Conservation (phyloP, 1,284 basidiomycete genomes). For the Apiotrichum porosum region DNA sequence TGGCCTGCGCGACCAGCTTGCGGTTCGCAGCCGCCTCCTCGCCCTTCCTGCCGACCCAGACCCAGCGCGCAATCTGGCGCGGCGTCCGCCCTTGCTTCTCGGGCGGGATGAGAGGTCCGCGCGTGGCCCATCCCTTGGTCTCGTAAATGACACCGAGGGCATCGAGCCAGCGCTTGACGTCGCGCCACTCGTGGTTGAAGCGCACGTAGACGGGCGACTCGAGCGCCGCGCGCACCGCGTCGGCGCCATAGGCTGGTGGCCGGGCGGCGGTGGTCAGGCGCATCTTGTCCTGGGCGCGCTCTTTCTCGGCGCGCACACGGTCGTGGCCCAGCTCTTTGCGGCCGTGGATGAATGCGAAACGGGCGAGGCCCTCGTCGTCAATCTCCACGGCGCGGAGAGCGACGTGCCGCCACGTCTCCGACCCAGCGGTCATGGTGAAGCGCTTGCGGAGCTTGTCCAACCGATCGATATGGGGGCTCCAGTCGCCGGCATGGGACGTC, state of each 20-base stretch:
- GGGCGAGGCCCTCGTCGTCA: conserved; percentile 4
- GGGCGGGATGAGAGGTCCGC: too few species aligned
- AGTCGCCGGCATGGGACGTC: too few species aligned
- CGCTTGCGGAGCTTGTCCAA: not conserved
- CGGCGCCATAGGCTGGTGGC: not conserved
- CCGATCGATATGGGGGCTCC: not conserved
- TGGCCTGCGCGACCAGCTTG: too few species aligned
- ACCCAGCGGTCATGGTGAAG: conserved; percentile 15
- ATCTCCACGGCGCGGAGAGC: conserved; percentile 8
- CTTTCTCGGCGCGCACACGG: not conserved
- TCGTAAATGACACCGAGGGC: too few species aligned
- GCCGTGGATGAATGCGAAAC: not conserved
- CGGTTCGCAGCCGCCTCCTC: too few species aligned
- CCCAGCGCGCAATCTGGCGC: not conserved
- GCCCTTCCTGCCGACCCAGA: not conserved
- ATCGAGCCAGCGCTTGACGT: not conserved
- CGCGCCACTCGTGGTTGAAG: not conserved
- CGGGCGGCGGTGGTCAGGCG: not conserved
- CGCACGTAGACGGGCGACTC: too few species aligned
- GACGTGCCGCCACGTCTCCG: conserved; percentile 28
- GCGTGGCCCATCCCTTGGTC: too few species aligned
- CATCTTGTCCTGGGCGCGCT: not conserved
- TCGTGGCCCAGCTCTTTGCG: conserved; percentile 1
- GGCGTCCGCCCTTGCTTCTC: not conserved
- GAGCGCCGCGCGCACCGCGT: not conserved